phyloP scores from a whole-genome alignment of 768 basidiomycete species.

The Tylopilus subfusipes region DNA sequence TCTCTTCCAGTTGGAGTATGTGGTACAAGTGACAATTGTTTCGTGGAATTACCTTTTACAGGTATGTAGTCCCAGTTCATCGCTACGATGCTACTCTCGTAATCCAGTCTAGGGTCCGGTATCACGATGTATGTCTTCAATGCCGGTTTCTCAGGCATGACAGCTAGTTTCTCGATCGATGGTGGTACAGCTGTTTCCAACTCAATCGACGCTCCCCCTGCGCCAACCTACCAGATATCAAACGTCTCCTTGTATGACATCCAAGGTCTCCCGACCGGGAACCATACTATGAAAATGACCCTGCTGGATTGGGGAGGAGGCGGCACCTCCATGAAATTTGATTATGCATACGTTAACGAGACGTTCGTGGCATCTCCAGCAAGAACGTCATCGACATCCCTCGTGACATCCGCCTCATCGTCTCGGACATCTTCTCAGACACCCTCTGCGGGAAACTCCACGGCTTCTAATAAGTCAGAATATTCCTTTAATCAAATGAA shows the following conservation, averaged over 20 bases:
- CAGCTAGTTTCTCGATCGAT: slow-evolving; percentile 23
- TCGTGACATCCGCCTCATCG: neutral
- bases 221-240: slow-evolving; percentile 18
- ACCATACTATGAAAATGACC: slow-evolving; percentile 22
- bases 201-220: slow-evolving; percentile 2
- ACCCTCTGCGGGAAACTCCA: neutral
- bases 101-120: slow-evolving; percentile 19
- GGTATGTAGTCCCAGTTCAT: slow-evolving; percentile 6
- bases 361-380: slow-evolving; percentile 10
- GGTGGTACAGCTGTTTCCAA: slow-evolving; percentile 1
- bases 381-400: slow-evolving; percentile 1
- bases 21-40: slow-evolving; percentile 11
- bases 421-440: neutral
- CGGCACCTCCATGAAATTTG: slow-evolving; percentile 24
- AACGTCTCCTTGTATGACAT: slow-evolving; percentile 19
- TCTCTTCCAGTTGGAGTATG: slow-evolving; percentile 16
- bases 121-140: slow-evolving; percentile 27
- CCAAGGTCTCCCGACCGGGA: slow-evolving; percentile 16
- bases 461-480: slow-evolving; percentile 7
- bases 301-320: slow-evolving; percentile 17
- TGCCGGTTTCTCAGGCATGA: slow-evolving; percentile 19
- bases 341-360: slow-evolving; percentile 25
- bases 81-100: neutral
- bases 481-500: neutral
- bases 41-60: slow-evolving; percentile 18